Percentiles rank a stretch among this genome's conserved stretches.
phyloP scores from a whole-genome alignment of 306 rosid genomes.

The Geum urbanum region DNA sequence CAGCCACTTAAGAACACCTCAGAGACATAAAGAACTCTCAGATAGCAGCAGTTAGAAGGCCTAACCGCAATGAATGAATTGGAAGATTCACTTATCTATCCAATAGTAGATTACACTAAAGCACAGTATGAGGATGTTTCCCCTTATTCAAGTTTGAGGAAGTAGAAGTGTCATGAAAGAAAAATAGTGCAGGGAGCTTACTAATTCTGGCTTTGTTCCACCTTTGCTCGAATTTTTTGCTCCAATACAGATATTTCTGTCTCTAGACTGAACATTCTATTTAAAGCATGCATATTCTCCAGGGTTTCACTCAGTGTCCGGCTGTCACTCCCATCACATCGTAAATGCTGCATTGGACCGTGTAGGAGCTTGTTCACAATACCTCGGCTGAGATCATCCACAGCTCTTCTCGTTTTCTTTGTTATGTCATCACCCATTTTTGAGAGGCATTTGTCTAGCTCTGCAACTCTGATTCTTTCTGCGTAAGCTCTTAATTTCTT shows the following conservation, averaged over 20 bases:
- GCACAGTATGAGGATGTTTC: constrained; percentile 24
- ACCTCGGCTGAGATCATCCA: constrained; percentile 97
- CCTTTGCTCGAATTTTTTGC: constrained; percentile 92
- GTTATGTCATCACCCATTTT: constrained; percentile 95
- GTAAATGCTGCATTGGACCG: constrained; percentile 97
- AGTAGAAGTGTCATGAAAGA: constrained; percentile 35
- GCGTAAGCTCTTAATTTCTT: constrained; percentile 96
- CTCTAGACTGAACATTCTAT: constrained; percentile 96
- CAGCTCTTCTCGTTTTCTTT: constrained; percentile 84
- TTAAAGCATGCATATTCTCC: constrained; percentile 96
- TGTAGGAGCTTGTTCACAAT: constrained; percentile 94
- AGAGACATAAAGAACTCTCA: constrained; percentile 35
- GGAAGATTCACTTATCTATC: constrained; percentile 32
- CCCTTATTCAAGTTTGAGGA: constrained; percentile 28
- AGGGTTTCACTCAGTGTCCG: constrained; percentile 85
- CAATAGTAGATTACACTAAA: constrained; percentile 35
- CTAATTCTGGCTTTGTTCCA: constrained; percentile 73
- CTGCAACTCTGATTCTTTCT: constrained; percentile 85
- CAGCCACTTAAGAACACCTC: constrained; percentile 24
- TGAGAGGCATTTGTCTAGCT: constrained; percentile 87
- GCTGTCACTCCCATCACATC: constrained; percentile 96
- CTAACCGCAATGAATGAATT: constrained; percentile 34
- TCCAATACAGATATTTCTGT: constrained; percentile 85
- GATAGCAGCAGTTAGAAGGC: constrained; percentile 29
- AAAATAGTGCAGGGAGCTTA: constrained; percentile 31